These are phyloP conservation scores for Macroventuria anomochaeta DNA, from an alignment of 2,329 filamentous ascomycete genomes.

Conservation along the genomic window DNA sequence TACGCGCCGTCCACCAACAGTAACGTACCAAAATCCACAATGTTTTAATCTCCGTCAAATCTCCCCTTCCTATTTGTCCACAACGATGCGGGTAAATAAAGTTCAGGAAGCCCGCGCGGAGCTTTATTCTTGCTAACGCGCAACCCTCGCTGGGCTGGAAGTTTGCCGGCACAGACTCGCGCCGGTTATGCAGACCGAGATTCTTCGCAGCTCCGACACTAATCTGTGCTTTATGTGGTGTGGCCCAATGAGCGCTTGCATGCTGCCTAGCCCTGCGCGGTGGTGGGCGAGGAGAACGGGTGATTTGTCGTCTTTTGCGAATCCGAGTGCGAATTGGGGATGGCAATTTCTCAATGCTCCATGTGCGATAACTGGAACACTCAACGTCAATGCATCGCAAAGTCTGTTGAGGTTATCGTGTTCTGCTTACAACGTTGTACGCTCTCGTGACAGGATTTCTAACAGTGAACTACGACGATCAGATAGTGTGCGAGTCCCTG, in stretches of 20 bases:
- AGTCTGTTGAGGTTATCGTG: too few species aligned
- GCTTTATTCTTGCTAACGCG: not conserved
- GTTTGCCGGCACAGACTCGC: not conserved
- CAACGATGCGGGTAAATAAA: not conserved
- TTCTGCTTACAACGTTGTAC: too few species aligned
- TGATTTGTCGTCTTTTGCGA: not conserved
- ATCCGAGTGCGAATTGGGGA: not conserved
- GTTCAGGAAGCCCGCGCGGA: not conserved
- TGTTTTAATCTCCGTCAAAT: conserved; percentile 11
- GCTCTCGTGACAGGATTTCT: too few species aligned
- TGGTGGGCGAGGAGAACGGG: not conserved
- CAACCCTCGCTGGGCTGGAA: too few species aligned
- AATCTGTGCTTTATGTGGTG: not conserved
- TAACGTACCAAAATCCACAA: conserved; percentile 8
- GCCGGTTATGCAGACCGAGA: not conserved
- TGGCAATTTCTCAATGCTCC: not conserved
- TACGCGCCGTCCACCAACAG: conserved; percentile 9
- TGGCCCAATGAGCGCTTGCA: not conserved
- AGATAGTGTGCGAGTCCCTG: not conserved
- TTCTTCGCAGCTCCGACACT: not conserved
- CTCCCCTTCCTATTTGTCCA: conserved; percentile 7
- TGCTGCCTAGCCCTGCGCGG: not conserved
- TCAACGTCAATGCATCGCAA: not conserved
- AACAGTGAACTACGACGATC: not conserved
- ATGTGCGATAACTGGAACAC: not conserved